These are phyloP conservation scores for Lyophyllum shimeji DNA, from an alignment of 768 basidiomycete genomes.

Conservation along the genomic window DNA sequence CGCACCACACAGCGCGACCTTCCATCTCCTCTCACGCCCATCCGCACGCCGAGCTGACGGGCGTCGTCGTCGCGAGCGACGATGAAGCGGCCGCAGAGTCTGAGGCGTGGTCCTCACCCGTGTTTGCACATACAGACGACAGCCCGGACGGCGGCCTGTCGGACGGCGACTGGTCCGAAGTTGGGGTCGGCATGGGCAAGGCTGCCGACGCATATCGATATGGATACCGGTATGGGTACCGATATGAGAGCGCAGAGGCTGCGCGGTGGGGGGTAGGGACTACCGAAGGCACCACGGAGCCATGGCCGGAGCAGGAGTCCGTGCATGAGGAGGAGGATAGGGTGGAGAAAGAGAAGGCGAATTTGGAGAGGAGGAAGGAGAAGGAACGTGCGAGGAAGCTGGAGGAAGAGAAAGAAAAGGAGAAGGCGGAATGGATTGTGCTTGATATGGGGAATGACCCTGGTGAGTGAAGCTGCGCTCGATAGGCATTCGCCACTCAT, in stretches of 20 bases:
- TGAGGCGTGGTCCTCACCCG: slow-evolving; percentile 36
- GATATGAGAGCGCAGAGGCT: neutral
- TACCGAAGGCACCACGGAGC: neutral
- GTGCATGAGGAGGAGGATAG: slow-evolving; percentile 13
- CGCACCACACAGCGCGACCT: neutral
- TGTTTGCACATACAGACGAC: slow-evolving; percentile 36
- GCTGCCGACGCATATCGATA: slow-evolving; percentile 10
- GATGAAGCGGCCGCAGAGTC: slow-evolving; percentile 12
- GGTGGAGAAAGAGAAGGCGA: slow-evolving; percentile 12
- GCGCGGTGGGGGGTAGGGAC: slow-evolving; percentile 14
- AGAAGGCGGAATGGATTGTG: slow-evolving; percentile 47
- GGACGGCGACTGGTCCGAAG: slow-evolving; percentile 8
- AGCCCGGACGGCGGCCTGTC: slow-evolving; percentile 8
- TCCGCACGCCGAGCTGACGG: slow-evolving; percentile 3
- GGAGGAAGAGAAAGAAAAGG: slow-evolving; percentile 16
- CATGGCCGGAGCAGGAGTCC: slow-evolving; percentile 3
- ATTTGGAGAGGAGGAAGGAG: slow-evolving; percentile 16
- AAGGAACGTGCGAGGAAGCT: slow-evolving; percentile 20
- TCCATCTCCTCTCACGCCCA: slow-evolving; percentile 2
- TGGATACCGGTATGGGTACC: slow-evolving; percentile 29
- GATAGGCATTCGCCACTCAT: neutral
- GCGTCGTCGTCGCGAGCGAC: neutral
- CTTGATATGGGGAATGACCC: slow-evolving; percentile 42
- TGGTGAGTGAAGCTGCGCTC: slow-evolving; percentile 10
- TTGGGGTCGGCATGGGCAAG: slow-evolving; percentile 2